Evolutionary conservation across 352 stramenopile genomes (phyloP).

Genomic region (Phytophthora multivora): DNA sequence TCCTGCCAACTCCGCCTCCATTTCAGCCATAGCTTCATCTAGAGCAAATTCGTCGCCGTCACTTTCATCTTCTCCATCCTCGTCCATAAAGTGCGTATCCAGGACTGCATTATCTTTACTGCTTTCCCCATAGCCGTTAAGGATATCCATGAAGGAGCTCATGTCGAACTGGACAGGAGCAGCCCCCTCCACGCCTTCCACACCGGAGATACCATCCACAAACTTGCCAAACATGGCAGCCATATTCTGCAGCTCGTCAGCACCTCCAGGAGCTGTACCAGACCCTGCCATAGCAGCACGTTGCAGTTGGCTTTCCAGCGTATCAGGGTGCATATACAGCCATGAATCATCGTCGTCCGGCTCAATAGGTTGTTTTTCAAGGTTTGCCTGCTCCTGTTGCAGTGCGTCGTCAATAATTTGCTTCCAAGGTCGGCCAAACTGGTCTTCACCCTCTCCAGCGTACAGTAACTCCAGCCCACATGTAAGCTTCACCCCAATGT

Average conservation of each 20-base stretch:
- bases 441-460: constrained; percentile 42
- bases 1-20: constrained; percentile 68
- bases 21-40: constrained; percentile 70
- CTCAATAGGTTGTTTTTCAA: constrained; percentile 10
- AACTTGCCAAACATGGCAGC: constrained; percentile 82
- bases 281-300: constrained; percentile 20
- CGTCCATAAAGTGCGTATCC: constrained; percentile 32
- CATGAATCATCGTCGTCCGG: constrained; percentile 78
- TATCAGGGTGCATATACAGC: constrained; percentile 79
- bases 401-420: constrained; percentile 43
- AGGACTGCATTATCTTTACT: constrained; percentile 8
- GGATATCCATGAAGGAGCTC: constrained; percentile 67
- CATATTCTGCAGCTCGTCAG: constrained; percentile 71
- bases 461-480: constrained; percentile 83
- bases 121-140: constrained; percentile 35
- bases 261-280: constrained; percentile 33
- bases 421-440: constrained; percentile 48
- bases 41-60: constrained; percentile 49
- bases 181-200: constrained; percentile 68
- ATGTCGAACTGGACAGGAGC: constrained; percentile 73
- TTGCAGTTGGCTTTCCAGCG: constrained; percentile 69
- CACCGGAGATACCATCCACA: constrained; percentile 56
- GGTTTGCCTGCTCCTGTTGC: not conserved
- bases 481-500: constrained; percentile 78
- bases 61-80: constrained; percentile 24